Evolutionary conservation across 768 basidiomycete genomes (phyloP).

Genomic region (Boletus pseudo-olivaceus): DNA sequence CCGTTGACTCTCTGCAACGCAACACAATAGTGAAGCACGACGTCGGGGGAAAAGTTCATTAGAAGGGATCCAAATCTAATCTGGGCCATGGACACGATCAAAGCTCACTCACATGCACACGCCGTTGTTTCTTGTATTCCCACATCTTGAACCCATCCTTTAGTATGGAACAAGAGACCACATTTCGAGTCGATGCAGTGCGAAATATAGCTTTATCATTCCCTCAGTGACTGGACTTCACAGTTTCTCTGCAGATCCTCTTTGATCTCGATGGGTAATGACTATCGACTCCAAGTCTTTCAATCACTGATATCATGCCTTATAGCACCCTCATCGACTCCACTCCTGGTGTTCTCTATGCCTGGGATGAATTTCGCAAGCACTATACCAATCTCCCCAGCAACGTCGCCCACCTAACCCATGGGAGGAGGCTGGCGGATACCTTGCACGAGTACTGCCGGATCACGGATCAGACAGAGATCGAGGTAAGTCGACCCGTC

Average conservation of each 20-base stretch:
- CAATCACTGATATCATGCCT: constrained; percentile 5
- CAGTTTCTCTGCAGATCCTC: constrained; percentile 43
- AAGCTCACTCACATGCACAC: not conserved
- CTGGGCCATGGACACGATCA: constrained; percentile 3
- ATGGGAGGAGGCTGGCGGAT: constrained; percentile 75
- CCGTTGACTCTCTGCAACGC: constrained; percentile 1
- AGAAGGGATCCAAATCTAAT: not conserved
- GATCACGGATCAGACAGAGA: constrained; percentile 51
- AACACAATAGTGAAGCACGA: constrained; percentile 13
- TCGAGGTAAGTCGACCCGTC: constrained; percentile 44
- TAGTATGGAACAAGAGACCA: constrained; percentile 19
- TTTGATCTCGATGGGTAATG: constrained; percentile 71
- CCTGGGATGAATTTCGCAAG: constrained; percentile 68
- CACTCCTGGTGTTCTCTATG: constrained; percentile 75
- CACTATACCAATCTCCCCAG: constrained; percentile 55
- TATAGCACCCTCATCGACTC: constrained; percentile 74
- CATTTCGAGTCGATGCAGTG: constrained; percentile 51
- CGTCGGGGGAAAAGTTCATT: not conserved
- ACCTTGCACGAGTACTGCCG: constrained; percentile 68
- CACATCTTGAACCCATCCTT: not conserved
- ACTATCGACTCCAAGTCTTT: not conserved
- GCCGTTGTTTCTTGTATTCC: not conserved
- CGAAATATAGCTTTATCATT: constrained; percentile 13
- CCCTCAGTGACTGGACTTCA: not conserved
- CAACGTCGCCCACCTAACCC: constrained; percentile 55